A percentile compares a stretch with the other conserved stretches of the same genome.
Conservation (phyloP, 495 filamentous ascomycete genomes). For the Penicillium fimorum region DNA sequence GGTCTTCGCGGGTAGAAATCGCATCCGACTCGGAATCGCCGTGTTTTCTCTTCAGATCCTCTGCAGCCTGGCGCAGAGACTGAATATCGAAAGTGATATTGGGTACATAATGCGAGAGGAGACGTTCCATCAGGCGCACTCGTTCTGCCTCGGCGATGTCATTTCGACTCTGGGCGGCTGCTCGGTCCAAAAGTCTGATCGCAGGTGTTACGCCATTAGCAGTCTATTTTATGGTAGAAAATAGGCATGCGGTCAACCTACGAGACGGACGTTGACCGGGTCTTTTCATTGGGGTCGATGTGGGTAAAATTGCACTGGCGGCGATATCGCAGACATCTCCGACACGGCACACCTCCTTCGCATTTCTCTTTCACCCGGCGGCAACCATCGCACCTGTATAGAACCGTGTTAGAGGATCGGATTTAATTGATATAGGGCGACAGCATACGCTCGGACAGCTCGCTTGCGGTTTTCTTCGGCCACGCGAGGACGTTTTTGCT, state of each 20-base stretch:
- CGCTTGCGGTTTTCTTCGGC: constrained; percentile 51
- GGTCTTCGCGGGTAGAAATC: constrained; percentile 34
- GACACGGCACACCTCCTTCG: constrained; percentile 52
- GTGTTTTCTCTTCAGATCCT: constrained; percentile 40
- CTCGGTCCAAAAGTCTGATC: constrained; percentile 37
- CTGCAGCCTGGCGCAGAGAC: constrained; percentile 41
- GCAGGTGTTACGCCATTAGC: neutral
- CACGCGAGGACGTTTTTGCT: constrained; percentile 48
- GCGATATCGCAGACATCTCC: constrained; percentile 47
- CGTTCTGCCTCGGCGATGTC: constrained; percentile 46
- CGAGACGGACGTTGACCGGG: constrained; percentile 39
- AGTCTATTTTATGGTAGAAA: neutral
- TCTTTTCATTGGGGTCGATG: constrained; percentile 40
- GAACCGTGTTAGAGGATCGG: constrained; percentile 14
- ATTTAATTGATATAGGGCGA: neutral
- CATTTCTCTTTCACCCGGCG: constrained; percentile 53
- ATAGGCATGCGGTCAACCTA: constrained; percentile 22
- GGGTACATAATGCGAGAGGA: constrained; percentile 44
- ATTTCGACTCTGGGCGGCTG: constrained; percentile 37
- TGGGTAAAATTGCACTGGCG: constrained; percentile 50
- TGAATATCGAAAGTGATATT: constrained; percentile 45
- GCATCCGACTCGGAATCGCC: constrained; percentile 39
- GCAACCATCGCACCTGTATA: constrained; percentile 45
- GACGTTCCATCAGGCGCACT: constrained; percentile 45
- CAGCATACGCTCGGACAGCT: constrained; percentile 45